phyloP scores from a whole-genome alignment of 2,329 filamentous ascomycete species.

The Delphinella strobiligena region DNA sequence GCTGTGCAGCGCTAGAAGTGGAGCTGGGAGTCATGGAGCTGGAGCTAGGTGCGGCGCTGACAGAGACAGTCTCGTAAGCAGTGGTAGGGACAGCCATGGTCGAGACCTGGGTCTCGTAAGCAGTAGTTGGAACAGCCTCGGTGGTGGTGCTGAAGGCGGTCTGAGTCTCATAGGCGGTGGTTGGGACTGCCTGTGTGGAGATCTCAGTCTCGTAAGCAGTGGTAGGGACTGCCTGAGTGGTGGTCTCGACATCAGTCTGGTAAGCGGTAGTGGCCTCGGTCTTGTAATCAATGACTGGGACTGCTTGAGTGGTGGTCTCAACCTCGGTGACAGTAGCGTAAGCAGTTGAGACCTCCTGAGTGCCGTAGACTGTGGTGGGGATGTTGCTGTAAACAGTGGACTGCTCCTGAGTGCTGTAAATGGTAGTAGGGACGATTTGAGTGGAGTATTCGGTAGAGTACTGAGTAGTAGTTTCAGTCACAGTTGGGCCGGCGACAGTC shows the following conservation, averaged over 20 bases:
- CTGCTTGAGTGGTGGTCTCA: slow-evolving; percentile 2
- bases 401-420: not conserved
- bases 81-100: not conserved
- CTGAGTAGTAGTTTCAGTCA: too few relatives aligned
- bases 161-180: slow-evolving; percentile 1
- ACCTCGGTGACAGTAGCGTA: too few relatives aligned
- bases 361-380: slow-evolving; percentile 41
- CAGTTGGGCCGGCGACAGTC: too few relatives aligned
- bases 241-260: slow-evolving; percentile 2
- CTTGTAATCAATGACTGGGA: slow-evolving; percentile 1
- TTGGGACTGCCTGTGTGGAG: slow-evolving; percentile 1
- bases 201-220: slow-evolving; percentile 2
- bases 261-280: too few relatives aligned
- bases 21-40: too few relatives aligned
- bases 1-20: slow-evolving; percentile 3
- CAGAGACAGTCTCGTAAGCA: not conserved
- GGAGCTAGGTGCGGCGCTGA: slow-evolving; percentile 1
- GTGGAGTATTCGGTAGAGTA: not conserved
- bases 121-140: slow-evolving; percentile 4
- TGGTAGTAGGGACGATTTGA: not conserved
- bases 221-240: slow-evolving; percentile 1
- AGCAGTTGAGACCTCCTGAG: too few relatives aligned
- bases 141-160: slow-evolving; percentile 2
- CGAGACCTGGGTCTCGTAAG: slow-evolving; percentile 1
- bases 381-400: slow-evolving; percentile 36